Evolutionary conservation across 176 grass and related monocot genomes (phyloP).

Genomic region (Bothriochloa decipiens): DNA sequence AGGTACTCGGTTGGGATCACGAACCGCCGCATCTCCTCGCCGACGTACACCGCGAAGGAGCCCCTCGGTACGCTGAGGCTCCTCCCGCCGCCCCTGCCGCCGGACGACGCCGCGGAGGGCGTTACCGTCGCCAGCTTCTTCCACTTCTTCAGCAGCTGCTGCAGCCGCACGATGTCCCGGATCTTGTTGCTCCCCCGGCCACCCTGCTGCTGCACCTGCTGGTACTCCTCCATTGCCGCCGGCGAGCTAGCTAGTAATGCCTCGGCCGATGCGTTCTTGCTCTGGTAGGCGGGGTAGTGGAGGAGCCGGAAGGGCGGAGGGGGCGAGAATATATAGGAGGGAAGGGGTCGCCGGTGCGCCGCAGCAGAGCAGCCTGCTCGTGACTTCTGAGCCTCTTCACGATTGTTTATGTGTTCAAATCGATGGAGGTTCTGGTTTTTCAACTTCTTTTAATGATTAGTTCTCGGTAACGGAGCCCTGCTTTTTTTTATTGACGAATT

Average conservation of each 20-base stretch:
- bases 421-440: conserved; percentile 12
- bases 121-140: conserved; percentile 62
- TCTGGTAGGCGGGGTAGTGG: neutral
- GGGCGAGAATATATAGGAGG: conserved; percentile 32
- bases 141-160: conserved; percentile 88
- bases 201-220: conserved; percentile 20
- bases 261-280: conserved; percentile 7
- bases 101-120: conserved; percentile 17
- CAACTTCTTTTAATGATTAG: conserved; percentile 16
- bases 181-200: conserved; percentile 79
- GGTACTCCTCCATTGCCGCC: conserved; percentile 23
- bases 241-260: neutral
- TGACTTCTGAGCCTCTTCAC: conserved; percentile 26
- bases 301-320: neutral
- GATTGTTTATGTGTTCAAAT: conserved; percentile 43
- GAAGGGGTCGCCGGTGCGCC: neutral
- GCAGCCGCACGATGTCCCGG: conserved; percentile 75
- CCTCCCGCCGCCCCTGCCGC: neutral
- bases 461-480: conserved; percentile 4
- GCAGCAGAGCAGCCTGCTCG: conserved; percentile 10
- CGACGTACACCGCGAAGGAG: conserved; percentile 81
- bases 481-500: neutral
- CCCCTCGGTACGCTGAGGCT: conserved; percentile 62
- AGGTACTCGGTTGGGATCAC: conserved; percentile 94
- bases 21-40: conserved; percentile 88